Conservation (phyloP, 2,329 filamentous ascomycete species). For the Ascochyta pisi region DNA sequence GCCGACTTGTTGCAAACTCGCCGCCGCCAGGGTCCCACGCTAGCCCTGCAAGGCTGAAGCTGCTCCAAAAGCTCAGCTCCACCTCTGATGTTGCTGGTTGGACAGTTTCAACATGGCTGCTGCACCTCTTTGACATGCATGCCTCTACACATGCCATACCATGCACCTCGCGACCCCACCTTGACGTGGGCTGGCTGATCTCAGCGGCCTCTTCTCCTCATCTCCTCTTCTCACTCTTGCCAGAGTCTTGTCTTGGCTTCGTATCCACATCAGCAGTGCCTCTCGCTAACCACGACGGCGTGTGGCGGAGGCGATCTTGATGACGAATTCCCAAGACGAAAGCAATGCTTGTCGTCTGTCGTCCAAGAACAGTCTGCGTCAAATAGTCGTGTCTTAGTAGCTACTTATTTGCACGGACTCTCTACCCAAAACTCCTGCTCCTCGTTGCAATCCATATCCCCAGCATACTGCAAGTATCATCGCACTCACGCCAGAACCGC, state of each 20-base stretch:
- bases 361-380: no score
- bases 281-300: background rate
- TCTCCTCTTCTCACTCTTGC: background rate
- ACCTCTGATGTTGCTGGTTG: conserved; percentile 17
- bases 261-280: no score
- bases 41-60: conserved; percentile 12
- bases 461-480: background rate
- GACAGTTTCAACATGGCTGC: conserved; percentile 6
- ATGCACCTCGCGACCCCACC: conserved; percentile 3
- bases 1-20: conserved; percentile 12
- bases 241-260: background rate
- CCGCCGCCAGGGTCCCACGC: conserved; percentile 16
- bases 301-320: background rate
- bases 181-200: conserved; percentile 4
- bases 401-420: no score
- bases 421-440: no score
- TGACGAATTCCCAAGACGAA: background rate
- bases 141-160: background rate
- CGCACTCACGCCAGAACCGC: background rate
- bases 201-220: background rate
- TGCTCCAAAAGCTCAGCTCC: conserved; percentile 4
- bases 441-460: background rate
- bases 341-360: no score
- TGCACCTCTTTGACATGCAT: background rate
- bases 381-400: no score